phyloP scores from a whole-genome alignment of 441 rosid species.

The Adansonia grandidieri region DNA sequence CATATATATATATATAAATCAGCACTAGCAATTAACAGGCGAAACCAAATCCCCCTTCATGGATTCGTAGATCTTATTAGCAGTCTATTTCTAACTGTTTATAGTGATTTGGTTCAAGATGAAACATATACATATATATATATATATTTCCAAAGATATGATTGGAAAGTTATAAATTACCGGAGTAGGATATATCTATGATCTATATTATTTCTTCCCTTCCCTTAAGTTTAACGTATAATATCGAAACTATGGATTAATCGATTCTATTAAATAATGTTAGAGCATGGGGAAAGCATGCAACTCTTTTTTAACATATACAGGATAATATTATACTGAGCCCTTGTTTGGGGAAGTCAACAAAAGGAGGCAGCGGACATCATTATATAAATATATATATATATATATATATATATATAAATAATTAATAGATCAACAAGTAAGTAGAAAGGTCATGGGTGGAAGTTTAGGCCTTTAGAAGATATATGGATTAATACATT shows the following conservation, averaged over 20 bases:
- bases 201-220: background rate
- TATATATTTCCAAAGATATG: background rate
- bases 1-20: too few relatives aligned
- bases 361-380: too few relatives aligned
- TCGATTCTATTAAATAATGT: background rate
- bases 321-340: background rate
- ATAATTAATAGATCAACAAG: background rate
- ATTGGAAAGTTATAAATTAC: background rate
- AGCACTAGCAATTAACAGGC: too few relatives aligned
- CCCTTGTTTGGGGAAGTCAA: too few relatives aligned
- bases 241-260: background rate
- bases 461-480: background rate
- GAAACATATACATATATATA: too few relatives aligned
- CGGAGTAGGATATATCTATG: background rate
- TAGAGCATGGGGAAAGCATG: conserved; percentile 12
- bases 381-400: too few relatives aligned
- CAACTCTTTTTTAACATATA: conserved; percentile 1
- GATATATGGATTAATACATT: conserved; percentile 37
- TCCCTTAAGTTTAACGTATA: background rate
- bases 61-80: background rate
- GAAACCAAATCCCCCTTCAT: too few relatives aligned
- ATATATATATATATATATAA: too few relatives aligned
- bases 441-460: background rate
- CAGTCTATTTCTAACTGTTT: background rate
- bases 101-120: background rate